Base-by-base conservation (phyloP, 495 filamentous ascomycete genomes). In the Thozetella sp. region DNA sequence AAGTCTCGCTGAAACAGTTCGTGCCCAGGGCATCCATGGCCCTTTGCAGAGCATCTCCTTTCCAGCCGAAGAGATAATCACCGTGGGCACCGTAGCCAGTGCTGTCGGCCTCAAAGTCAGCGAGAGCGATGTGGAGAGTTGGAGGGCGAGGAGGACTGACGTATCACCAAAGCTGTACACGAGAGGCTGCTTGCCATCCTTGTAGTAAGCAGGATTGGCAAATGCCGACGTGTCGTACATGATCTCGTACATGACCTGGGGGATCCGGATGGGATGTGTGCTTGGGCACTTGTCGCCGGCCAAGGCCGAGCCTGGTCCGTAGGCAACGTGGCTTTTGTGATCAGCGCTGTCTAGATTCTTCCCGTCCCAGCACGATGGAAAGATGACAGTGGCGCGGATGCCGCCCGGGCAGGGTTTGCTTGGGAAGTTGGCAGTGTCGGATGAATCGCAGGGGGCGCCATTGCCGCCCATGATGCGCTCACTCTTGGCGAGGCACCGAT, bases 291-390 rank as follows among this genome's bases (percentile, higher is more conserved):
- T 63, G 56, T 63, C 66, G 53, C 62, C 67, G 13, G 66, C 68
- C 22, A 71, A 60, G 27, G 62, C 87, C 12, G 88, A 83, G 17
- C 82, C 72, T 46, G 79, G 72, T 0, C 88, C 84, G 74, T 89
- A 92, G 17, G 83, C 79, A 66, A 92, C 78, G 67, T 92, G 89
- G 53, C 76, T 78, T 61, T 81, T 82, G 75, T 90, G 87, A 65
- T 87, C 79, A 0, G 65, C 53, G 2, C 82, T 80, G 59, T 89
- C 87, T 22, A 81, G 63, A 57, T 89, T 81, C 67, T 87, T 77
- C 24, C 89, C 89, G 66, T 91, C 87, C 89, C 89, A 91, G 78
- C 89, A 92, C 2, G 85, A 88, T 2, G 89, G 89, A 72, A 92
- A 91, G 77, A 88, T 85, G 53, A 92, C 68, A 61, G 70, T 76